Conservation (phyloP, 352 stramenopile genomes). For the Pythium monospermum region DNA sequence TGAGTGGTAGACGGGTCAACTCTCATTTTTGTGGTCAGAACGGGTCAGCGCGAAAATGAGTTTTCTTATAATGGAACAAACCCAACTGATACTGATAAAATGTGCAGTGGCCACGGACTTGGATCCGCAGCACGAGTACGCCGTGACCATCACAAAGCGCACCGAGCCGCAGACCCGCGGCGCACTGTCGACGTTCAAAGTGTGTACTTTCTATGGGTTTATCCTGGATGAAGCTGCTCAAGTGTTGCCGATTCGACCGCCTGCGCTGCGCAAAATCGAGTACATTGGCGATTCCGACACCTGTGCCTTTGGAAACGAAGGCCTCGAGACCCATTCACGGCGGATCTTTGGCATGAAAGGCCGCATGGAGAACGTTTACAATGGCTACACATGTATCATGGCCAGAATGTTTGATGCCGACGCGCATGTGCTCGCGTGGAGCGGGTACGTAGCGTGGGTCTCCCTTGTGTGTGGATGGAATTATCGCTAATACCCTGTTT, state of each 20-base stretch:
- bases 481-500: neutral
- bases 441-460: slow-evolving; percentile 39
- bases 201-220: slow-evolving; percentile 87
- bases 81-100: slow-evolving; percentile 4
- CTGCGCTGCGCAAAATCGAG: slow-evolving; percentile 57
- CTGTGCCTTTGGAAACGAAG: slow-evolving; percentile 83
- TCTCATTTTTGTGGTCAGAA: slow-evolving; percentile 16
- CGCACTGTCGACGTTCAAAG: slow-evolving; percentile 84
- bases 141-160: slow-evolving; percentile 69
- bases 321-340: slow-evolving; percentile 61
- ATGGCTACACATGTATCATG: slow-evolving; percentile 79
- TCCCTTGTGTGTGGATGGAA: neutral
- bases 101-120: slow-evolving; percentile 55
- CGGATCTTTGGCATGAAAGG: slow-evolving; percentile 84
- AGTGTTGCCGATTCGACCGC: slow-evolving; percentile 40
- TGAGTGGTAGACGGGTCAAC: slow-evolving; percentile 17
- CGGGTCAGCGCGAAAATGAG: slow-evolving; percentile 4
- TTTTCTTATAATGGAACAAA: neutral
- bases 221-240: slow-evolving; percentile 68
- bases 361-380: slow-evolving; percentile 87
- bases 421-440: slow-evolving; percentile 82
- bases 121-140: slow-evolving; percentile 46
- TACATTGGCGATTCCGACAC: slow-evolving; percentile 85
- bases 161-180: slow-evolving; percentile 83
- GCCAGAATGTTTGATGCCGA: slow-evolving; percentile 83